These are phyloP conservation scores for Fraxinus baroniana DNA, from an alignment of 305 asterid genomes.

Conservation along the genomic window DNA sequence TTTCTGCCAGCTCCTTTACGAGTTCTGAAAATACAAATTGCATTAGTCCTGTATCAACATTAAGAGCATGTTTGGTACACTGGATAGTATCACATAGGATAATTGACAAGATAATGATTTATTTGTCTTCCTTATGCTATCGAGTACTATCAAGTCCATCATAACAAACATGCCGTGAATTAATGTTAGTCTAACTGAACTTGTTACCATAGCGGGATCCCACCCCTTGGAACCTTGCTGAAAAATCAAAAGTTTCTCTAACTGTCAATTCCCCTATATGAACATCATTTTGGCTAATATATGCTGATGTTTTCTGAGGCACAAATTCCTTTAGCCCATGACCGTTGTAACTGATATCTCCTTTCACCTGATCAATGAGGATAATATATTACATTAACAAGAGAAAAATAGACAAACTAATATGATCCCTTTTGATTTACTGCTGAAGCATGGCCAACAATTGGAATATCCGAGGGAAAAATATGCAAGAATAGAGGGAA, in stretches of 20 bases:
- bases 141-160: not conserved
- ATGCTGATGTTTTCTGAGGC: slow-evolving; percentile 55
- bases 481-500: not conserved
- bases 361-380: slow-evolving; percentile 36
- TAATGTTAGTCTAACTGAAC: not conserved
- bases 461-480: not conserved
- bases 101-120: not conserved
- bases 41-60: not conserved
- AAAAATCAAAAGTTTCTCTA: slow-evolving; percentile 57
- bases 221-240: slow-evolving; percentile 64
- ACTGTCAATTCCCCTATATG: slow-evolving; percentile 67
- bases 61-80: not conserved
- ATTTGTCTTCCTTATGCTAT: not conserved
- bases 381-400: slow-evolving; percentile 7
- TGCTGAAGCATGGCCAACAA: not conserved
- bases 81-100: not conserved
- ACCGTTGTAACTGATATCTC: slow-evolving; percentile 60
- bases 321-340: slow-evolving; percentile 52
- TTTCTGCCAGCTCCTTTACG: slow-evolving; percentile 47
- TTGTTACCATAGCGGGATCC: slow-evolving; percentile 53
- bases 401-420: not conserved
- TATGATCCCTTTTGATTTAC: not conserved
- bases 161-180: not conserved
- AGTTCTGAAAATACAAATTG: slow-evolving; percentile 32
- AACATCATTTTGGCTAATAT: slow-evolving; percentile 65